Conservation (phyloP, 2,329 filamentous ascomycete genomes). For the Talaromyces albobiverticillius region DNA sequence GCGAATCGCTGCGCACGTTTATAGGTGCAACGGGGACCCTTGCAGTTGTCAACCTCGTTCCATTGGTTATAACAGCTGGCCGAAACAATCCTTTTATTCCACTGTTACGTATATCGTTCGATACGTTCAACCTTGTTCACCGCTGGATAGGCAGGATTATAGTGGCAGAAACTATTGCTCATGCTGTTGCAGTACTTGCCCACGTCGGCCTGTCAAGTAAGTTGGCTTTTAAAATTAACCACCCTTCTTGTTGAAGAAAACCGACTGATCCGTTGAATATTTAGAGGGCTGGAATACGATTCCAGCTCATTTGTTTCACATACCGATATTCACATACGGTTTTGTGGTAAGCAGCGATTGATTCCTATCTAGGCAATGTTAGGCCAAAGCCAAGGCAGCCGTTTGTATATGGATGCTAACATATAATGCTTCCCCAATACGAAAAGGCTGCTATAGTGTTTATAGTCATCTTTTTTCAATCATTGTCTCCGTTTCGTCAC, state of each 20-base stretch:
- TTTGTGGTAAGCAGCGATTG: conserved; percentile 6
- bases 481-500: conserved; percentile 60
- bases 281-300: conserved; percentile 11
- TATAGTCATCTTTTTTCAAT: conserved; percentile 10
- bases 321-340: conserved; percentile 9
- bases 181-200: conserved; percentile 67
- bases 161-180: conserved; percentile 62
- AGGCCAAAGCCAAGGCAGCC: neutral
- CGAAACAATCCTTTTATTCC: conserved; percentile 38
- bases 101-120: conserved; percentile 33
- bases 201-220: conserved; percentile 53
- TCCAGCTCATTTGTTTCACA: conserved; percentile 4
- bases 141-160: conserved; percentile 72
- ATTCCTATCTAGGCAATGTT: neutral
- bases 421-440: neutral
- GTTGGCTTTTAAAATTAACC: conserved; percentile 28
- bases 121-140: conserved; percentile 58
- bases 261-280: neutral
- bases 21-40: conserved; percentile 23
- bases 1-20: conserved; percentile 1
- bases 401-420: neutral
- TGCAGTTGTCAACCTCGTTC: conserved; percentile 36
- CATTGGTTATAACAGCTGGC: conserved; percentile 35
- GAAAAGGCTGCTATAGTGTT: conserved; percentile 7
- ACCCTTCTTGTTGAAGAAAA: neutral